Base-by-base conservation (phyloP, 345 rosid species). In the Gossypium longicalyx region DNA sequence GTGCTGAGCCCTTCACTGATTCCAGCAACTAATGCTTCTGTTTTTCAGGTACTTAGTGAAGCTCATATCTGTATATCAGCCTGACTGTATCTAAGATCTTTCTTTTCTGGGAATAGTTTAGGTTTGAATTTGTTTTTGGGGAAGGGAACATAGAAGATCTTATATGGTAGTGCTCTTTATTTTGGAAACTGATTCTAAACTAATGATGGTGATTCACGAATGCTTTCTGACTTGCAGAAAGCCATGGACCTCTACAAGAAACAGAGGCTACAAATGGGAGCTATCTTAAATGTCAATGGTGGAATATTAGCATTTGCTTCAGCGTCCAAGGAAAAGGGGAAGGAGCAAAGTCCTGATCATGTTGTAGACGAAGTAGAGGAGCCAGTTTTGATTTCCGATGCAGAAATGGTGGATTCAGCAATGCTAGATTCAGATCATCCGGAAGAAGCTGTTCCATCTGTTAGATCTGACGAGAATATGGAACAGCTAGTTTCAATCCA, bases 241-340 rank as follows among this genome's bases (percentile, higher is more conserved):
- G 97, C 98, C 15, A 83, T 95, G 88, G 85, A 84, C 72, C 83
- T 87, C 11, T 95, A 93, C 85, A 95, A 85, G 89, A 91, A 85
- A 82, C 90, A 89, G 77, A 83, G 89, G 77, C 77, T 82, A 57
- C 87, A 85, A 69, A 72, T 80, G 11, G 80, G 82, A 57, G 83
- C 88, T 62, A 70, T 85, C 63, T 77, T 79, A 48, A 61, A 68
- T 70, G 41, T 76, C 51, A 76, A 74, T 49, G 70, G 75, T 47
- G 75, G 82, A 19, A 76, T 43, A 44, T 51, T 77, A 59, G 84
- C 83, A 74, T 62, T 73, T n/a, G 56, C 80, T 76, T 74, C 82
- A 56, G 53, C 81, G 4, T 64, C 86, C 48, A 67, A 27, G 27
- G 83, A 70, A 70, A 75, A 74, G 49, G 71, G 70, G 74, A 81